A percentile compares a stretch with the other conserved stretches of the same genome.
These are phyloP conservation scores for Kockiozyma suomiensis DNA, from an alignment of 805 yeast species.

Conservation along the genomic window DNA sequence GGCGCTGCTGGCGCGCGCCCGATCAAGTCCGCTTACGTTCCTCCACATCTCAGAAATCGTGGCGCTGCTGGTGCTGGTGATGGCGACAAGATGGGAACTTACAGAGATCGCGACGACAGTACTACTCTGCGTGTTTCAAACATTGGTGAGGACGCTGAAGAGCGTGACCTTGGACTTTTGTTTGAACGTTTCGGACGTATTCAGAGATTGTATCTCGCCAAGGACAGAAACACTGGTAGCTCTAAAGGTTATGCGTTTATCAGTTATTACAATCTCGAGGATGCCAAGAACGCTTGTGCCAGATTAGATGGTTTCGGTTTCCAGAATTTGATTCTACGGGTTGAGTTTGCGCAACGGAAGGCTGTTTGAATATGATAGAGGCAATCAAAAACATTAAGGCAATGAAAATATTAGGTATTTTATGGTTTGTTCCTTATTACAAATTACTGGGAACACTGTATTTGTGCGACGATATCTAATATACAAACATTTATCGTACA, in stretches of 20 bases:
- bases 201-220: conserved; percentile 78
- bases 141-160: conserved; percentile 82
- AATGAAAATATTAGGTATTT: no score
- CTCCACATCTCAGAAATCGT: conserved; percentile 59
- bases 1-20: conserved; percentile 39
- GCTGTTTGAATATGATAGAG: conserved; percentile 6
- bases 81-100: conserved; percentile 25
- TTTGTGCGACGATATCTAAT: not conserved
- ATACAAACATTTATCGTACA: not conserved
- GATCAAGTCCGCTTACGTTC: conserved; percentile 52
- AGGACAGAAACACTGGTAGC: conserved; percentile 90
- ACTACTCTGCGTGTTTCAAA: conserved; percentile 89
- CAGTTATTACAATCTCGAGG: conserved; percentile 65
- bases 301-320: conserved; percentile 86
- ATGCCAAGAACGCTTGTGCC: conserved; percentile 78
- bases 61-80: conserved; percentile 47
- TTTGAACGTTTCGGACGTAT: conserved; percentile 71
- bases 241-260: conserved; percentile 96
- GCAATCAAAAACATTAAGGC: not conserved
- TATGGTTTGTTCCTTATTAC: not conserved
- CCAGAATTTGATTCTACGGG: conserved; percentile 76
- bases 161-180: conserved; percentile 72
- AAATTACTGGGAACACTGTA: not conserved
- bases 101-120: conserved; percentile 72
- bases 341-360: conserved; percentile 45